phyloP scores from a whole-genome alignment of 2,329 filamentous ascomycete genomes.

The Monosporascus sp. region DNA sequence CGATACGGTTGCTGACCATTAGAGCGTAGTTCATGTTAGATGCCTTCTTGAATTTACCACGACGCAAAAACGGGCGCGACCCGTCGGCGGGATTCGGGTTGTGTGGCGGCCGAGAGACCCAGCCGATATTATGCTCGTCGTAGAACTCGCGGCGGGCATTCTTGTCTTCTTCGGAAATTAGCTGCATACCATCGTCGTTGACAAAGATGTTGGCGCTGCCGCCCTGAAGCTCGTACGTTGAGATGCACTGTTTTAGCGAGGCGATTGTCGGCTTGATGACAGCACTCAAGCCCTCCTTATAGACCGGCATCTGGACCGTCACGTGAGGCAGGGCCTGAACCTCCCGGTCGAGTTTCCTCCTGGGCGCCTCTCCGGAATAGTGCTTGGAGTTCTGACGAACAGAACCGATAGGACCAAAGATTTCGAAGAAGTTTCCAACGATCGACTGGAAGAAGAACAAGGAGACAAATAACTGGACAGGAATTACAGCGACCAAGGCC shows the following conservation, averaged over 20 bases:
- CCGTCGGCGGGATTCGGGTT: constrained; percentile 46
- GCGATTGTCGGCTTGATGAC: constrained; percentile 51
- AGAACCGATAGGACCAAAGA: constrained; percentile 43
- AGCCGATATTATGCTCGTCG: constrained; percentile 52
- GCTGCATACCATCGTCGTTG: constrained; percentile 64
- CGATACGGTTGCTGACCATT: constrained; percentile 63
- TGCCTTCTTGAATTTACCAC: constrained; percentile 65
- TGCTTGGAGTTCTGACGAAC: constrained; percentile 40
- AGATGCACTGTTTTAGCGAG: constrained; percentile 51
- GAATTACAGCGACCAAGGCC: constrained; percentile 44
- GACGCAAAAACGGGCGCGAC: constrained; percentile 47
- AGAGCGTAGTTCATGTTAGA: constrained; percentile 70
- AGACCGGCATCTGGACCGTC: constrained; percentile 45
- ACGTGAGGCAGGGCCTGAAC: constrained; percentile 39
- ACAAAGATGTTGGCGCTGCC: constrained; percentile 63
- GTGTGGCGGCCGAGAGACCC: constrained; percentile 46
- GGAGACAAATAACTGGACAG: constrained; percentile 52
- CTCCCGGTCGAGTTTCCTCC: constrained; percentile 29
- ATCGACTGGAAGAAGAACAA: constrained; percentile 46
- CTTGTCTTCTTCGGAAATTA: constrained; percentile 45
- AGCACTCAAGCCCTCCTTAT: constrained; percentile 40
- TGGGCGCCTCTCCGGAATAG: constrained; percentile 35
- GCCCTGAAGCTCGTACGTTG: constrained; percentile 56
- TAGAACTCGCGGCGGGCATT: constrained; percentile 49
- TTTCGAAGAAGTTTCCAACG: constrained; percentile 43